phyloP scores from a whole-genome alignment of 148 eudicot genomes.

The Chenopodium album region DNA sequence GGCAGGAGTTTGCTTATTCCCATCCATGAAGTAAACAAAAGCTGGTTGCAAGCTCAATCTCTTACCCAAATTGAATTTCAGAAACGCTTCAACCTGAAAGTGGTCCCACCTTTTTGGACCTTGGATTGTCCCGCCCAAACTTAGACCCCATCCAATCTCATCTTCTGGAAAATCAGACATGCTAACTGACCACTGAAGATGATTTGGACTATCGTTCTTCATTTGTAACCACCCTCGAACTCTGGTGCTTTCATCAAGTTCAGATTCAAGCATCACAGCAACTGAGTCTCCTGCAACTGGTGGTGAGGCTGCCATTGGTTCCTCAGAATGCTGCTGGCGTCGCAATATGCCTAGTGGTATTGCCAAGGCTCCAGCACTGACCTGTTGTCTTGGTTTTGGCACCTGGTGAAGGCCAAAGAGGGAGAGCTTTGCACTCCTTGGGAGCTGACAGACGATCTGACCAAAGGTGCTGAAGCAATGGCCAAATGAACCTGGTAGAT shows the following conservation, averaged over 20 bases:
- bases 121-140: slow-evolving; percentile 57
- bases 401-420: slow-evolving; percentile 55
- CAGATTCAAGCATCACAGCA: slow-evolving; percentile 69
- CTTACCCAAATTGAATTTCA: slow-evolving; percentile 61
- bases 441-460: slow-evolving; percentile 63
- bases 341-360: slow-evolving; percentile 45
- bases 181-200: slow-evolving; percentile 70
- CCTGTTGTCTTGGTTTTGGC: slow-evolving; percentile 38
- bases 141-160: slow-evolving; percentile 91
- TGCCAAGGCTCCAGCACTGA: slow-evolving; percentile 49
- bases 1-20: slow-evolving; percentile 59
- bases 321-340: slow-evolving; percentile 32
- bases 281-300: slow-evolving; percentile 40
- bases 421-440: slow-evolving; percentile 61
- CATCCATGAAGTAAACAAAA: slow-evolving; percentile 56
- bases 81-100: slow-evolving; percentile 69
- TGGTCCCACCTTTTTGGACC: slow-evolving; percentile 57
- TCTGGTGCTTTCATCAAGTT: slow-evolving; percentile 70
- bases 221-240: slow-evolving; percentile 80
- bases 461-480: slow-evolving; percentile 77
- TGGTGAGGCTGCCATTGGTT: slow-evolving; percentile 34
- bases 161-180: slow-evolving; percentile 75
- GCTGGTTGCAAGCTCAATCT: slow-evolving; percentile 64
- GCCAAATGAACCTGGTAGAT: slow-evolving; percentile 38
- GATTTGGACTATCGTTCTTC: slow-evolving; percentile 42